Percentiles rank a stretch among this genome's conserved stretches.
Conservation (phyloP, 495 filamentous ascomycete species). For the Podospora didyma region DNA sequence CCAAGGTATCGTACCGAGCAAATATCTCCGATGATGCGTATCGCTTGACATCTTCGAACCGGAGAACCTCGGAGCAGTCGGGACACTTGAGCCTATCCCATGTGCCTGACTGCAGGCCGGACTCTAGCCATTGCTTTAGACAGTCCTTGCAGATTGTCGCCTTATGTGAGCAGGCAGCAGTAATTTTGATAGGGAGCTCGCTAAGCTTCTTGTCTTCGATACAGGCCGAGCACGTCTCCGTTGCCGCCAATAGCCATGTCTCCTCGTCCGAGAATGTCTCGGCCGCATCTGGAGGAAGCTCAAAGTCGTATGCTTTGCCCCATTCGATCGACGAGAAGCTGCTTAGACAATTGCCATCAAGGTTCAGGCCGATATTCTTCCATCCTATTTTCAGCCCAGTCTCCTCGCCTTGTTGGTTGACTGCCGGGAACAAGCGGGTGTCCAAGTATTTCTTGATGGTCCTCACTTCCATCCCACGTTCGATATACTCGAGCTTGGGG, state of each 20-base stretch:
- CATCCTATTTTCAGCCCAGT: slow-evolving; percentile 13
- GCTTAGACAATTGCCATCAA: slow-evolving; percentile 12
- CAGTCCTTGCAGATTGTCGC: slow-evolving; percentile 34
- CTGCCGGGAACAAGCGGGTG: slow-evolving; percentile 14
- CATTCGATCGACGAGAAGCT: slow-evolving; percentile 15
- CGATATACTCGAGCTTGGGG: slow-evolving; percentile 1
- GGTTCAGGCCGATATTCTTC: slow-evolving; percentile 21
- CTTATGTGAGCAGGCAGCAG: slow-evolving; percentile 31
- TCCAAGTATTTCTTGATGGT: slow-evolving; percentile 8
- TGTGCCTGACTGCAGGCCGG: slow-evolving; percentile 24
- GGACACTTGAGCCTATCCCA: slow-evolving; percentile 38
- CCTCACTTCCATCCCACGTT: slow-evolving; percentile 4
- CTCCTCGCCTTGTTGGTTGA: slow-evolving; percentile 9
- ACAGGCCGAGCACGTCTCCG: slow-evolving; percentile 34
- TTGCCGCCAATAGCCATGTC: slow-evolving; percentile 28
- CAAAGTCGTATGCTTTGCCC: slow-evolving; percentile 29
- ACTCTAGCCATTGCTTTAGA: slow-evolving; percentile 30
- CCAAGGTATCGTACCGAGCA: slow-evolving; percentile 30
- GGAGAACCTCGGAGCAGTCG: slow-evolving; percentile 34
- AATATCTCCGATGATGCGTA: slow-evolving; percentile 30
- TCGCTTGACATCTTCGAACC: slow-evolving; percentile 28
- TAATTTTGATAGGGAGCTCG: slow-evolving; percentile 32
- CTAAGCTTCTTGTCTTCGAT: slow-evolving; percentile 32
- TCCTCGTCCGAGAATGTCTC: slow-evolving; percentile 29
- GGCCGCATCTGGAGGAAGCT: slow-evolving; percentile 24